Conservation (phyloP, 192 early-diverging fungal genomes). For the Coemansia sp. region DNA sequence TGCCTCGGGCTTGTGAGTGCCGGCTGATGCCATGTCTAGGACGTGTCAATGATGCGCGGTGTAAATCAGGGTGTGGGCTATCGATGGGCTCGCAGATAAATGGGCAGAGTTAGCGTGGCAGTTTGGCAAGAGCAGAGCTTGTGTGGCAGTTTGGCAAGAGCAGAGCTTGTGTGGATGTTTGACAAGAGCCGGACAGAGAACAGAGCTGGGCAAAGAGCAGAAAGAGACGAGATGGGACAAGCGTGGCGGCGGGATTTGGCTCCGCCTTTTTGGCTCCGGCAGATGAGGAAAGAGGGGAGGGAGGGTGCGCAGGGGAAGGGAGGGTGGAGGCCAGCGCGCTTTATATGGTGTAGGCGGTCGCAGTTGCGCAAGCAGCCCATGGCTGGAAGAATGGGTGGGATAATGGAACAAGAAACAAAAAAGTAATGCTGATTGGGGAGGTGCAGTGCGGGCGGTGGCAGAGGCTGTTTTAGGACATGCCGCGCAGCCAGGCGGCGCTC, state of each 20-base stretch:
- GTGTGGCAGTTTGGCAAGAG: neutral
- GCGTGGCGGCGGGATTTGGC: constrained; percentile 5
- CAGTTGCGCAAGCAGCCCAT: constrained; percentile 14
- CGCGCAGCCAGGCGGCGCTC: neutral
- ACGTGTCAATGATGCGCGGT: constrained; percentile 2
- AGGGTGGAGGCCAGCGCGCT: constrained; percentile 23
- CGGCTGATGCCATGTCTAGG: constrained; percentile 28
- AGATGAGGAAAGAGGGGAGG: constrained; percentile 14
- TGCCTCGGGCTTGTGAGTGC: constrained; percentile 47
- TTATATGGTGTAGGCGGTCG: constrained; percentile 20
- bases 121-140: neutral
- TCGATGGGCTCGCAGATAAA: neutral
- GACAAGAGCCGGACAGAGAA: neutral
- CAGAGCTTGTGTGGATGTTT: neutral
- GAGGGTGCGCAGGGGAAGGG: constrained; percentile 17
- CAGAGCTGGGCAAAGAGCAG: neutral
- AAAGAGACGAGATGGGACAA: neutral
- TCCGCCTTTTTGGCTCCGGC: constrained; percentile 15
- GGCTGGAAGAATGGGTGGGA: constrained; percentile 26
- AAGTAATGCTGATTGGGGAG: constrained; percentile 40
- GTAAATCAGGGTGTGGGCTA: constrained; percentile 4
- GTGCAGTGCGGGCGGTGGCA: constrained; percentile 16
- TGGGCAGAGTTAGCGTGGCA: neutral
- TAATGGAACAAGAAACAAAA: constrained; percentile 45
- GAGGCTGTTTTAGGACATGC: constrained; percentile 19